Percentiles rank a stretch among this genome's conserved stretches.
Evolutionary conservation across 2,329 filamentous ascomycete genomes (phyloP).

Genomic region (Myriosclerotinia curreyana): DNA sequence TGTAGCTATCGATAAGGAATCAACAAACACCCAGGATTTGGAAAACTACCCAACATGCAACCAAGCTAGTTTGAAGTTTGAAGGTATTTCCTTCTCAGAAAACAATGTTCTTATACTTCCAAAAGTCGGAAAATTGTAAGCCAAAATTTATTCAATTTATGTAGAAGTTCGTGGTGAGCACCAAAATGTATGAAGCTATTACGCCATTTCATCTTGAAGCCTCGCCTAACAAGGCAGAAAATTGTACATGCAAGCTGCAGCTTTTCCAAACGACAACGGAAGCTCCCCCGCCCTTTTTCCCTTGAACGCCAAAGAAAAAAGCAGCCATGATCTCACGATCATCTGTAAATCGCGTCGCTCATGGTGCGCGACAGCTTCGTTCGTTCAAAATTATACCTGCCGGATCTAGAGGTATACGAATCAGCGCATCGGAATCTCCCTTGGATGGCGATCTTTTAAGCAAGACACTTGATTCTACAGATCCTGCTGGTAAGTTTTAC

Average conservation of each 20-base stretch:
- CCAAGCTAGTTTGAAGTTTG: no score
- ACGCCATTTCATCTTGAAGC: constrained; percentile 21
- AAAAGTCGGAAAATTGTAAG: neutral
- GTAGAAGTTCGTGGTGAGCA: constrained; percentile 1
- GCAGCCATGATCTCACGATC: constrained; percentile 37
- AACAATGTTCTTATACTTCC: neutral
- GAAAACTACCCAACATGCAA: neutral
- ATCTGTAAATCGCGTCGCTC: constrained; percentile 31
- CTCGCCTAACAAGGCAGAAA: constrained; percentile 24
- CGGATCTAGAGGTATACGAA: constrained; percentile 57
- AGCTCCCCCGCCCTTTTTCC: constrained; percentile 9
- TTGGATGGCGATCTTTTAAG: constrained; percentile 56
- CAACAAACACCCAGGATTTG: neutral
- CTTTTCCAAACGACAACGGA: constrained; percentile 19
- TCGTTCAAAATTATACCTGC: constrained; percentile 21
- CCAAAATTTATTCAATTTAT: neutral
- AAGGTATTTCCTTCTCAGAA: neutral
- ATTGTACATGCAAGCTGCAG: constrained; percentile 20
- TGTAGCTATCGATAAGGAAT: constrained; percentile 23
- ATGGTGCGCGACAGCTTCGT: constrained; percentile 34
- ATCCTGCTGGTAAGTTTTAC: constrained; percentile 32
- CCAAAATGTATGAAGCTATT: constrained; percentile 19
- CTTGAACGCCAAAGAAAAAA: constrained; percentile 22
- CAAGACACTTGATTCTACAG: constrained; percentile 43
- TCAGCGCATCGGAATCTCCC: constrained; percentile 57